These are phyloP conservation scores for Cryptosporidium felis DNA, from an alignment of 169 alveolate species.

Conservation along the genomic window DNA sequence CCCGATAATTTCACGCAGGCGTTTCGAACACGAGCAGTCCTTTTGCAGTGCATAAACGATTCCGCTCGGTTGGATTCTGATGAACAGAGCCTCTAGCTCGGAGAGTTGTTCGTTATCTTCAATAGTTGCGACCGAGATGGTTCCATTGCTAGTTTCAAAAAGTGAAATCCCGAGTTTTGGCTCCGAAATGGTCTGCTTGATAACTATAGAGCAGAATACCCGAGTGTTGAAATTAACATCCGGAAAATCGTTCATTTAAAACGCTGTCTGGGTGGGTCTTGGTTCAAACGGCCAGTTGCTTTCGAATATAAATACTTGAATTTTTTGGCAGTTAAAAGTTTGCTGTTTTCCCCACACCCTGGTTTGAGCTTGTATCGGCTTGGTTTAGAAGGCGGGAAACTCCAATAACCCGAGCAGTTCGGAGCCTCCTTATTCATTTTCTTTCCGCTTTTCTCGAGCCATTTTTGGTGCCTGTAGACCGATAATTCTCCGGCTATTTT, in stretches of 20 bases:
- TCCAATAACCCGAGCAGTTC: no score
- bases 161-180: slow-evolving; percentile 38
- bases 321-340: no score
- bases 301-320: no score
- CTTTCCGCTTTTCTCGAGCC: no score
- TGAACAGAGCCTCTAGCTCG: slow-evolving; percentile 41
- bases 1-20: slow-evolving; percentile 1
- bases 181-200: slow-evolving; percentile 6
- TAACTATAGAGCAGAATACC: slow-evolving; percentile 25
- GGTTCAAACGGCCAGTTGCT: no score
- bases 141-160: slow-evolving; percentile 15
- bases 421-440: no score
- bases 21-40: neutral
- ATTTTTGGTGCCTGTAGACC: no score
- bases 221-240: slow-evolving; percentile 10
- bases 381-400: no score
- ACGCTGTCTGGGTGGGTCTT: no score
- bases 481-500: no score
- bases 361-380: no score
- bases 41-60: slow-evolving; percentile 26
- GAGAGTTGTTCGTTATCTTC: slow-evolving; percentile 64
- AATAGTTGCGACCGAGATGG: slow-evolving; percentile 2
- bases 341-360: no score
- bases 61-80: slow-evolving; percentile 16
- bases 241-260: neutral